Evolutionary conservation across 2,329 filamentous ascomycete species (phyloP), one percentile per base, ranked within the genome.

Genomic region (Pyrenophora seminiperda): DNA sequence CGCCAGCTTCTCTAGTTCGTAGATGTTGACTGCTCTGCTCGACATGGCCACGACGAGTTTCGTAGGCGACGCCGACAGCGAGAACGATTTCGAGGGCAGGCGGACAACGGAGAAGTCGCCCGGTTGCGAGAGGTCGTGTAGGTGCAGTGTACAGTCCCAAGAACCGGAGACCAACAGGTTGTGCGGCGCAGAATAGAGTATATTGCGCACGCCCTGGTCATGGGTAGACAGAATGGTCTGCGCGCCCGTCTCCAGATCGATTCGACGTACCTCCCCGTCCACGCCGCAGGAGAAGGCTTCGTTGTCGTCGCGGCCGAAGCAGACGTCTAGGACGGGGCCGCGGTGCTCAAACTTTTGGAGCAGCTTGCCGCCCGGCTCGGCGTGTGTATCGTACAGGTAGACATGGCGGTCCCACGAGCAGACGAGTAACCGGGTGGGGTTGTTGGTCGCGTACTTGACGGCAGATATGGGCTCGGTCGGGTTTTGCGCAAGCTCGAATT

Each of bases 1-100:
- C 18, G 78, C 75, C 31, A 96, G 82, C 18, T 85, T 76, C 40
- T 85, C 80, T 24, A 99, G 82, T 68, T 97, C 90, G 81, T 97
- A 97, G 73, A 99, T 96, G 77, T 94, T 87, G 54, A 97, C 85
- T n/a, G 92, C 84, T 47, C 94, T 89, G 46, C 89, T 90, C 2
- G 92, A 90, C 94, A 99, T 97, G 60, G 92, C 92, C 50, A 99
- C 90, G 33, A 99, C 91, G 7, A 96, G 82, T 73, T 95, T 96
- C 42, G 89, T 91, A 41, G 88, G 80, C 29, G 91, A 83, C n/a
- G 83, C 72, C 24, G 82, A 89, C 39, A 97, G 80, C 10, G 92
- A 92, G 74, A 96, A 96, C 1, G 91, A 91, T 73, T 96, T 99
- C 20, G 86, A 88, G 0, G 89, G 90, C 17, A 96, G 85, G 2